A percentile compares a stretch with the other conserved stretches of the same genome.
Evolutionary conservation across 148 eudicot genomes (phyloP).

Genomic region (Rhododendron kiyosumense): DNA sequence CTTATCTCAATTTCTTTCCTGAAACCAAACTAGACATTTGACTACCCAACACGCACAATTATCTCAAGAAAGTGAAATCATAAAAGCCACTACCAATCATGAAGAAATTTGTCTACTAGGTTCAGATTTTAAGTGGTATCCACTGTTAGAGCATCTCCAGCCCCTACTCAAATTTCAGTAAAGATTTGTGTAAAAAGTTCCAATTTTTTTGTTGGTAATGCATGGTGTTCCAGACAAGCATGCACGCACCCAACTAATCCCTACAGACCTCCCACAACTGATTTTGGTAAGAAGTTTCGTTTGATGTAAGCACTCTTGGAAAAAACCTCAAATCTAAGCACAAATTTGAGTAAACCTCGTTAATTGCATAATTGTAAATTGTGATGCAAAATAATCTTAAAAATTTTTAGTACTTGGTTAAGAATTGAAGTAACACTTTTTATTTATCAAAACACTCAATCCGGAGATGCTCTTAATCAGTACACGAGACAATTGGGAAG

Average conservation of each 20-base stretch:
- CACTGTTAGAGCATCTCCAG: not conserved
- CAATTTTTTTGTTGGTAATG: no score
- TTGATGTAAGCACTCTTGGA: not conserved
- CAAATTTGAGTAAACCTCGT: not conserved
- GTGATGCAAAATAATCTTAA: not conserved
- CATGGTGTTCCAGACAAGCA: not conserved
- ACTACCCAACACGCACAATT: not conserved
- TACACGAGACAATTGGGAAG: not conserved
- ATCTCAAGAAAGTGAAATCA: not conserved
- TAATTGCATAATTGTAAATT: not conserved
- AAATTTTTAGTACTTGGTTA: no score
- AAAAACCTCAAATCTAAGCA: not conserved
- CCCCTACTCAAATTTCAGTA: not conserved
- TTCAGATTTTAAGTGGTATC: not conserved
- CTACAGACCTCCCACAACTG: not conserved
- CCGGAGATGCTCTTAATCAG: not conserved
- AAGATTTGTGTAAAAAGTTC: no score
- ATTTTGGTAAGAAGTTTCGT: not conserved
- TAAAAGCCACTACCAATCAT: not conserved
- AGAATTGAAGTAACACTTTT: not conserved
- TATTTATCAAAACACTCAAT: not conserved
- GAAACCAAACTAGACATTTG: not conserved
- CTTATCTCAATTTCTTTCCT: not conserved
- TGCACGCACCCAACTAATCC: not conserved
- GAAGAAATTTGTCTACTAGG: not conserved